Conservation (phyloP, 306 rosid species). For the Trichosanthes truncata region DNA sequence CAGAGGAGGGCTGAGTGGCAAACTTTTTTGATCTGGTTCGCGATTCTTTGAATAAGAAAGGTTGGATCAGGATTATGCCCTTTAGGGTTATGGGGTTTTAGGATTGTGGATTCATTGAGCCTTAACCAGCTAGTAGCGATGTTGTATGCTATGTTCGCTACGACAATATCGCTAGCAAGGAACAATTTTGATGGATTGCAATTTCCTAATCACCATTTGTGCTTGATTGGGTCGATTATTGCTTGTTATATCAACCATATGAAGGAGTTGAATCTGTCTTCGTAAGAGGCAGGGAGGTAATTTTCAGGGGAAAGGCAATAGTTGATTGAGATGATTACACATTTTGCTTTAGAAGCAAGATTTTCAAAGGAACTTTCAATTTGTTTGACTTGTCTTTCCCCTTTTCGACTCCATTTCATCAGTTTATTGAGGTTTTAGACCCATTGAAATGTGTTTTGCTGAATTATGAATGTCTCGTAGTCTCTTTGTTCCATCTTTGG, state of each 20-base stretch:
- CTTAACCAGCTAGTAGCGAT: constrained; percentile 33
- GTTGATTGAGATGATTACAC: constrained; percentile 50
- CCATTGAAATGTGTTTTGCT: too few species aligned
- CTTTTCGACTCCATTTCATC: too few species aligned
- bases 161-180: constrained; percentile 75
- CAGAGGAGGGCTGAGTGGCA: constrained; percentile 32
- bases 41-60: constrained; percentile 77
- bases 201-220: constrained; percentile 59
- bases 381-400: too few species aligned
- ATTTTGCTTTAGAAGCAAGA: constrained; percentile 48
- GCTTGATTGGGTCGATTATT: constrained; percentile 17
- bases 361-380: too few species aligned
- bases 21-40: constrained; percentile 51
- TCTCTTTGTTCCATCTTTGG: too few species aligned
- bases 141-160: constrained; percentile 77
- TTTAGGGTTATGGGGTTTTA: constrained; percentile 37
- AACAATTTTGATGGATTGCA: constrained; percentile 38
- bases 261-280: constrained; percentile 55
- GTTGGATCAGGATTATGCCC: constrained; percentile 67
- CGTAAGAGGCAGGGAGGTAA: constrained; percentile 65
- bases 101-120: constrained; percentile 16
- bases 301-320: constrained; percentile 70
- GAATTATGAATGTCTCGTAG: too few species aligned
- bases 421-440: too few species aligned
- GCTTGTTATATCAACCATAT: constrained; percentile 65